Base-by-base conservation (phyloP, 805 yeast genomes). In the Kazachstania taianensis region DNA sequence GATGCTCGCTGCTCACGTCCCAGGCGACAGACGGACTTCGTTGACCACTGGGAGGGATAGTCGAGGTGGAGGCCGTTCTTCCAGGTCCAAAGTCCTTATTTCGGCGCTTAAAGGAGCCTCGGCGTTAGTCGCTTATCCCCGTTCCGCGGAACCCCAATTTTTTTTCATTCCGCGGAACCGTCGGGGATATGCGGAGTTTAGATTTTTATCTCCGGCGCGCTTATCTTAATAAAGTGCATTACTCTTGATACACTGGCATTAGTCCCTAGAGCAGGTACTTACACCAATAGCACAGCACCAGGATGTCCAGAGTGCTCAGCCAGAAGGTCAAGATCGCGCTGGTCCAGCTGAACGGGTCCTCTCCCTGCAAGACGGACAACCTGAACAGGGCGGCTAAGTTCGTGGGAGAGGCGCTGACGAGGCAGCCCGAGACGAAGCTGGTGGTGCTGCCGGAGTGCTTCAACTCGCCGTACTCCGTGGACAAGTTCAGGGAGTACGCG, bases 371-470 rank as follows among this genome's bases (percentile, higher is more conserved):
- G 58, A 60, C 73, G 1, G 80, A 79, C 45, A 92, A 92, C 59
- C 64, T 89, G 41, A 53, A 66, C 33, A 77, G 80, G 46, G 94
- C 83, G 4, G 67, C 72, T 33, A 67, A 66, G 8, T 75, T 70
- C 46, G 73, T 85, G 31, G 65, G 67, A 16, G 73, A 70, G 38
- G 96, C 97, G 1, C 41, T 78, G 28, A 32, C 38, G 9, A 55
- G 65, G 37, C 75, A 79, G 17, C 67, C 75, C 13, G 72, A 77
- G 6, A 72, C 79, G 6, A 81, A 87, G 49, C 65, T 89, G 28
- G 72, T 92, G 8, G 84, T 92, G 44, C 65, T 92, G 22, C 98
- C 98, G 7, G 97, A 92, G 62, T 86, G 96, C 63, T 89, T 87
- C 72, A 92, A 89, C 57, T 83, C 96, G 1, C 97, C 97, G 3